Percentiles rank a stretch among this genome's conserved stretches.
phyloP scores from a whole-genome alignment of 1,284 basidiomycete species.

The Irpex rosettiformis region DNA sequence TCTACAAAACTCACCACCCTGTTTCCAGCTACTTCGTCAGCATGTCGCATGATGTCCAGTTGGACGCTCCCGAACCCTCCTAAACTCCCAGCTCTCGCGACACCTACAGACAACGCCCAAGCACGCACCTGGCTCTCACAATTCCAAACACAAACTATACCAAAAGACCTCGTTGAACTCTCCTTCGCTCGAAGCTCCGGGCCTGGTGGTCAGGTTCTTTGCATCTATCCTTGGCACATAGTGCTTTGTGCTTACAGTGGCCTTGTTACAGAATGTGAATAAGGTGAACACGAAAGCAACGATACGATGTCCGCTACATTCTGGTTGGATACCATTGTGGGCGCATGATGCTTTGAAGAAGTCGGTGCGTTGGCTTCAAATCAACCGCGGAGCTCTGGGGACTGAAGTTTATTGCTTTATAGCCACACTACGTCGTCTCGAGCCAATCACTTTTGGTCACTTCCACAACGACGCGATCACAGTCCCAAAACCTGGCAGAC shows the following conservation, averaged over 20 bases:
- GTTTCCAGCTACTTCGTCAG: not conserved
- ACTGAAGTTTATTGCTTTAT: conserved; percentile 8
- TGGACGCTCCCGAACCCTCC: conserved; percentile 34
- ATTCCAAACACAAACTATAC: conserved; percentile 43
- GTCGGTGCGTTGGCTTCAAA: conserved; percentile 39
- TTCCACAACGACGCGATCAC: conserved; percentile 67
- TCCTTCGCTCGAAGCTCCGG: conserved; percentile 74
- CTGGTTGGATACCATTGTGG: conserved; percentile 71
- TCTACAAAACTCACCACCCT: not conserved
- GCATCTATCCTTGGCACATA: not conserved
- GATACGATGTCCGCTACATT: conserved; percentile 50
- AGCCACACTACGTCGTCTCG: conserved; percentile 67
- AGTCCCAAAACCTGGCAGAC: conserved; percentile 69
- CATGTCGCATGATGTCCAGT: not conserved
- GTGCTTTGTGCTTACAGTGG: too few relatives aligned
- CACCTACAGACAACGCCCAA: conserved; percentile 36
- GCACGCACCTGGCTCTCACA: conserved; percentile 50
- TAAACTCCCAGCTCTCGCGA: conserved; percentile 28
- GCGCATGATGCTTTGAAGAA: conserved; percentile 44
- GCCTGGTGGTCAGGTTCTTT: conserved; percentile 70
- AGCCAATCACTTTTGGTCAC: conserved; percentile 63
- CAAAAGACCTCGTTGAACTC: conserved; percentile 50
- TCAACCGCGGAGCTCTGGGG: not conserved
- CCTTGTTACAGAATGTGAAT: conserved; percentile 77
- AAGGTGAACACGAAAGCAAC: conserved; percentile 79